Evolutionary conservation across 768 basidiomycete genomes (phyloP).

Genomic region (Crucibulum laeve): DNA sequence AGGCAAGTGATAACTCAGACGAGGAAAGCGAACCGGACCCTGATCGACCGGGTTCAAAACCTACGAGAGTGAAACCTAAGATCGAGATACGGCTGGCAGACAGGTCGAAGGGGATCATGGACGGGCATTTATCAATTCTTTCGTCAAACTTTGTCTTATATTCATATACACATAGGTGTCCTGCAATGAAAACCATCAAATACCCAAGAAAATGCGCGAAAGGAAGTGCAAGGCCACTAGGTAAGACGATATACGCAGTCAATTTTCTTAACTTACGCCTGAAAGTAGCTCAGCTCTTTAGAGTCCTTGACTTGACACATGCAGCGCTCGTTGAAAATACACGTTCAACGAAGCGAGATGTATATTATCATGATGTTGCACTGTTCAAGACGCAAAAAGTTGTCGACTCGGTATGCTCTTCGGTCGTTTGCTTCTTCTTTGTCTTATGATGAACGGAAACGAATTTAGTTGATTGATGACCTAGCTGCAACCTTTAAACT

Average conservation of each 20-base stretch:
- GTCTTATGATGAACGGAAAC: constrained; percentile 3
- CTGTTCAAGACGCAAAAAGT: constrained; percentile 76
- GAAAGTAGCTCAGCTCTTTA: constrained; percentile 60
- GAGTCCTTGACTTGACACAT: constrained; percentile 64
- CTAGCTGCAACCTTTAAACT: constrained; percentile 79
- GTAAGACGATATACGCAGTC: constrained; percentile 21
- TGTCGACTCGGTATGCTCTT: constrained; percentile 63
- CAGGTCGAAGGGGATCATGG: constrained; percentile 20
- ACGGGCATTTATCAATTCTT: constrained; percentile 18
- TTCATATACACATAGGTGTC: constrained; percentile 7
- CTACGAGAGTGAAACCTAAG: constrained; percentile 13
- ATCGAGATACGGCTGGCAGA: constrained; percentile 30
- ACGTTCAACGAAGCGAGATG: constrained; percentile 70
- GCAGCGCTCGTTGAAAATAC: constrained; percentile 52
- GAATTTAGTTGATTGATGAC: constrained; percentile 76
- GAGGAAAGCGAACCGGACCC: constrained; percentile 1
- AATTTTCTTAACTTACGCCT: constrained; percentile 3
- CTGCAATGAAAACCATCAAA: constrained; percentile 18
- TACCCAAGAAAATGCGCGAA: constrained; percentile 29
- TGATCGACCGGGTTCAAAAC: constrained; percentile 3
- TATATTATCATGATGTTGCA: constrained; percentile 81
- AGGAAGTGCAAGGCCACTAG: constrained; percentile 36
- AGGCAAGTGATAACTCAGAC: constrained; percentile 7
- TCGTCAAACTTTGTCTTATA: constrained; percentile 1
- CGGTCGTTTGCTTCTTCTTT: neutral